Base-by-base conservation (phyloP, 1,139 yeast species). In the Suhomyces atakaporum region DNA sequence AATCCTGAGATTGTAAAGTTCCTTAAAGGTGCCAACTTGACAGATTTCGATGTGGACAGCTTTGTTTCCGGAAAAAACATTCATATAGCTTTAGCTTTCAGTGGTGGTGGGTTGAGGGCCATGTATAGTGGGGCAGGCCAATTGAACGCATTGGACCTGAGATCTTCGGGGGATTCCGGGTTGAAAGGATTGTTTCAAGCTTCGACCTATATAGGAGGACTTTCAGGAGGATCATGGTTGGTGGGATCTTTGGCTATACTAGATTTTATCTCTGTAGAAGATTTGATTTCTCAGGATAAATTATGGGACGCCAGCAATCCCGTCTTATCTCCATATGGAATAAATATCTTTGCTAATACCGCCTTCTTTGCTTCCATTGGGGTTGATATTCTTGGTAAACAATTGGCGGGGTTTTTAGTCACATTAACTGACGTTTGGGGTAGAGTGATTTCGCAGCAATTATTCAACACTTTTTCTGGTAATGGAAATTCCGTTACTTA, bases 41-140 rank as follows among this genome's bases (percentile, higher is more conserved):
- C 39, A 1, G 52, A 46, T 27, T 53, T 54, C 22, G 47, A 53
- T 29, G 57, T 49, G 2, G 42, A 43, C 4, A 9, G 23, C 5
- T 53, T 52, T 25, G 35, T 55, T 30, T 25, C 16, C 10, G 31
- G 37, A 13, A 39, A 58, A 27, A 62, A 74, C 20, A 68, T 76
- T 37, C 69, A 62, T 33, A 70, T 87, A 36, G 96, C 82, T 5
- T 51, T 87, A n/a, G 86, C 95, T 3, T 84, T 86, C 53, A 79
- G 90, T 9, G 96, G 97, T 27, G 97, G 97, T 53, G 95, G 96
- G 3, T 87, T 85, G 60, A 74, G 97, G 39, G 95, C 96, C 34
- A 85, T 88, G 95, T 63, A 87, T 21, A 62, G 72, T 36, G 96
- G 96, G 13, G 96, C 95, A 3, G 96, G 97, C 26, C 80, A 82